These are phyloP conservation scores for Allium fistulosum DNA, from an alignment of 106 monocot species.

Conservation along the genomic window DNA sequence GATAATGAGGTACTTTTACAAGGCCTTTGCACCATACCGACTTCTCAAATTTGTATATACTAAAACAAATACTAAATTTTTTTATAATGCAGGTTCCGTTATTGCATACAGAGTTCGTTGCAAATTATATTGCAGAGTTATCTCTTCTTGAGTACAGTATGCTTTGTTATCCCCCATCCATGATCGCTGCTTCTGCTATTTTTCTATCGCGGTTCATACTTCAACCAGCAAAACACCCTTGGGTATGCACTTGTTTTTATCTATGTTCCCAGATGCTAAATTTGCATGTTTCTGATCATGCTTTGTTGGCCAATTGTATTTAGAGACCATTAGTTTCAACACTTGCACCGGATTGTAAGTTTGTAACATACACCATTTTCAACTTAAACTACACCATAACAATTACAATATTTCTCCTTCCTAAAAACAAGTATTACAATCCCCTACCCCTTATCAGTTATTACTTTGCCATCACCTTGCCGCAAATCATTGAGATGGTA, in stretches of 20 bases:
- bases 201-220: constrained; percentile 75
- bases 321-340: no score
- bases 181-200: constrained; percentile 68
- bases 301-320: constrained; percentile 29
- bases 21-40: neutral
- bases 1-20: constrained; percentile 32
- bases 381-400: no score
- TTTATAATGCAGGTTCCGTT: constrained; percentile 22
- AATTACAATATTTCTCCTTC: no score
- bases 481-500: no score
- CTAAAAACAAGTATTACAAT: no score
- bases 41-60: neutral
- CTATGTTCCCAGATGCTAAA: no score
- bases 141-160: constrained; percentile 76
- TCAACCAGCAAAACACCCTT: constrained; percentile 62
- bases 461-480: no score
- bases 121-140: constrained; percentile 74
- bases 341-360: no score
- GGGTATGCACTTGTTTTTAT: constrained; percentile 38
- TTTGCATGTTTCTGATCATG: neutral
- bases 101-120: constrained; percentile 73
- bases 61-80: neutral
- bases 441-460: no score
- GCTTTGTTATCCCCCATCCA: constrained; percentile 57
- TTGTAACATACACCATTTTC: no score